Base-by-base conservation (phyloP, 139 green algal genomes). In the Marvania coccoides region DNA sequence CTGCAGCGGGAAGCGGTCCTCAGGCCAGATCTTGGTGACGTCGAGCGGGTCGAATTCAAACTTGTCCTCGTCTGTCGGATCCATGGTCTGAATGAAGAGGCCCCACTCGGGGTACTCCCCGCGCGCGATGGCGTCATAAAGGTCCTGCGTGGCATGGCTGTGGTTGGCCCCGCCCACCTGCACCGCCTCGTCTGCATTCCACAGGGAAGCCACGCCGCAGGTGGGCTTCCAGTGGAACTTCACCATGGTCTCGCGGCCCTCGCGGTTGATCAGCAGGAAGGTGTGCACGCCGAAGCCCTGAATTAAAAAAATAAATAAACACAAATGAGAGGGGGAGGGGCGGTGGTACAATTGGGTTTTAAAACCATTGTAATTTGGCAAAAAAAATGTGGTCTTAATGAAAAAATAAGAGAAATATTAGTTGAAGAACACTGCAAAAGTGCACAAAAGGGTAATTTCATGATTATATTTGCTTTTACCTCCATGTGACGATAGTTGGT, bases 221-320 rank as follows among this genome's bases (percentile, higher is more conserved):
- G 75, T 91, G 63, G 92, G 89, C 63, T 92, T 87, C 92, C 92
- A 98, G 85, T 98, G 92, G 85, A 98, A 98, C 84, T 98, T 98
- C 60, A 97, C 88, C 14, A 87, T 84, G 33, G 84, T 95, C 70
- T 92, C 65, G 31, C 67, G 81, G 73, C 92, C 92, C 28, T 75
- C 78, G 40, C 71, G 67, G 64, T 87, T 95, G 30, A 98, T 60
- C 33, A 98, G 77, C 67, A 84, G 86, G 78, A 96, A 97, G 54
- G 92, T 95, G 83, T 98, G 92, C 75, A 98, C 92, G 9, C 92
- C 92, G 83, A 97, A 98, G 62, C 92, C 92, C 28, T 91, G 82
- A 83, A 94, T 94, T n/a, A n/a, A n/a, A n/a, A n/a, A n/a, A n/a
- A n/a, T n/a, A n/a, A n/a, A n/a, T n/a, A n/a, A n/a, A n/a, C n/a